A percentile compares a stretch with the other conserved stretches of the same genome.
Conservation (phyloP, 2,329 filamentous ascomycete genomes). For the Elsinoe necatrix region DNA sequence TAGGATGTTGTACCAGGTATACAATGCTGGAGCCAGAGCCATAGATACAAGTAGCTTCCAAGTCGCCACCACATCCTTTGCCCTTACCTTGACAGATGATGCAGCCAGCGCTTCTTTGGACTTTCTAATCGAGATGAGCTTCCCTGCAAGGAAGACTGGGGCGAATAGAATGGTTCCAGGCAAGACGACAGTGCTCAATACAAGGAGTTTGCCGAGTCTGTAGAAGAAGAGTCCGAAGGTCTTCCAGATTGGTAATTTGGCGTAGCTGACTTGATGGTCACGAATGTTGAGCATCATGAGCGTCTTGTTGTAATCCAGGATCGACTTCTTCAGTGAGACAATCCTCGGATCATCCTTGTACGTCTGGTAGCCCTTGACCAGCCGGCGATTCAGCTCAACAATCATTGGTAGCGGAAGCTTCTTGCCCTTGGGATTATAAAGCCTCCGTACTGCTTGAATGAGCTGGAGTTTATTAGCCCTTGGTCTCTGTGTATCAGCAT, state of each 20-base stretch:
- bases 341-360: conserved; percentile 90
- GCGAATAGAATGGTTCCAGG: conserved; percentile 82
- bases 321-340: conserved; percentile 61
- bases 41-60: conserved; percentile 90
- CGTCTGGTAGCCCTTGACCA: conserved; percentile 83
- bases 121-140: conserved; percentile 72
- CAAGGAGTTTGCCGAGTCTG: conserved; percentile 64
- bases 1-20: conserved; percentile 69
- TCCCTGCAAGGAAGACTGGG: conserved; percentile 77
- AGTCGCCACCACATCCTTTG: conserved; percentile 81
- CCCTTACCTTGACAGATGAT: conserved; percentile 81
- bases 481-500: neutral
- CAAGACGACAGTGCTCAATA: conserved; percentile 72
- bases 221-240: conserved; percentile 73
- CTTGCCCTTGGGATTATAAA: conserved; percentile 92
- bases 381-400: conserved; percentile 83
- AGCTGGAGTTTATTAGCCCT: conserved; percentile 44
- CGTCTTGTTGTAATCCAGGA: conserved; percentile 78
- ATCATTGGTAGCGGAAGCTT: conserved; percentile 87
- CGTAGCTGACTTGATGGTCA: conserved; percentile 92
- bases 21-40: conserved; percentile 71
- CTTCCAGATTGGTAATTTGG: conserved; percentile 67
- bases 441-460: conserved; percentile 83
- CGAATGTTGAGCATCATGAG: conserved; percentile 78
- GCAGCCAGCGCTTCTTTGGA: conserved; percentile 75